These are phyloP conservation scores for Globisporangium splendens DNA, from an alignment of 352 stramenopile species.

Conservation along the genomic window DNA sequence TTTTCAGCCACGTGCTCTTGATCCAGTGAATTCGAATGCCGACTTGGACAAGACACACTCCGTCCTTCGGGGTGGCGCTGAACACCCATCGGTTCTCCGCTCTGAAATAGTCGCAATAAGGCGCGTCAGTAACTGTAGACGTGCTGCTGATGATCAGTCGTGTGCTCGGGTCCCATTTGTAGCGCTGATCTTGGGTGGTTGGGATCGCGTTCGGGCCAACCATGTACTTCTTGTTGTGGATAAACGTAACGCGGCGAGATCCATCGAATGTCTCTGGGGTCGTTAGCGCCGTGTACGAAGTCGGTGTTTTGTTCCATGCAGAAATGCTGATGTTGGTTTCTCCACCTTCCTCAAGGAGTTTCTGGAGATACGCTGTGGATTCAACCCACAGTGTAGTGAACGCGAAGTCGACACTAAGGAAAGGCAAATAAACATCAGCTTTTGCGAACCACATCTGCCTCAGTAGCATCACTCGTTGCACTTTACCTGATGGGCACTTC, in stretches of 20 bases:
- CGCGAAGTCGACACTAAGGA: constrained; percentile 56
- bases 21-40: constrained; percentile 71
- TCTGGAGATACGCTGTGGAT: constrained; percentile 40
- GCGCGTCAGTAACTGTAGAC: constrained; percentile 68
- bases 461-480: neutral
- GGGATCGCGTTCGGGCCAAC: constrained; percentile 77
- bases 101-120: constrained; percentile 86
- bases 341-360: constrained; percentile 38
- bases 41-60: constrained; percentile 47
- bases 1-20: constrained; percentile 87
- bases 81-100: constrained; percentile 87
- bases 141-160: constrained; percentile 73
- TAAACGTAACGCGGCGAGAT: constrained; percentile 52
- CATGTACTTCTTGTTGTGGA: constrained; percentile 89
- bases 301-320: constrained; percentile 38
- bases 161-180: constrained; percentile 34
- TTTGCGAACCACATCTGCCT: neutral
- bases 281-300: constrained; percentile 50
- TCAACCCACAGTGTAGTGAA: constrained; percentile 62
- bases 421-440: neutral
- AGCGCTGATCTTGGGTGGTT: constrained; percentile 68
- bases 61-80: constrained; percentile 40
- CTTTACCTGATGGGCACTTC: constrained; percentile 63
- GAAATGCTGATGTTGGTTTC: constrained; percentile 61
- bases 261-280: constrained; percentile 64